Evolutionary conservation across 2,329 filamentous ascomycete genomes (phyloP), one percentile per base, ranked within the genome.

Genomic region (Hymenoscyphus fructigenus): DNA sequence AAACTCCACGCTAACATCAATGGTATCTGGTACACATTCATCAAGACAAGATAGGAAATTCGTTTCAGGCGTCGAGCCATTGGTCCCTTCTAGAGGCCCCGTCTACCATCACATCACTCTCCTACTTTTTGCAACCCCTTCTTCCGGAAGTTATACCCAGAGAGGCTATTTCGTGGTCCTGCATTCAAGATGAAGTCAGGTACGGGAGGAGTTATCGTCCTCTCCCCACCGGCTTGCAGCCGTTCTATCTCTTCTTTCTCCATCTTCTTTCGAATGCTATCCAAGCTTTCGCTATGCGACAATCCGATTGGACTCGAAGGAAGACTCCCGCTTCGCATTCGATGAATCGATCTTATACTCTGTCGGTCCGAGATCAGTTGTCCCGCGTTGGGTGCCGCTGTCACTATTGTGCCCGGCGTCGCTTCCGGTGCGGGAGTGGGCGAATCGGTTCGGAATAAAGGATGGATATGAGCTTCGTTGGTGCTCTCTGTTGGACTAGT

Each of bases 361-460:
- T 79, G 74, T 32, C 79, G 80, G 61, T 85, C 82, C 9, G 82
- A 79, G 55, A 92, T 85, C 20, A 89, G 78, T 69, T 88, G 85
- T 3, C 87, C 90, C 2, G 87, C 88, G 50, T 88, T 84, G 0
- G 90, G 90, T 2, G 90, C 88, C 0, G 90, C 91, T 12, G 87
- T 80, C 59, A 93, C 88, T 17, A 88, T 82, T 0, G 91, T 93
- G 0, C 89, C 88, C 0, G 89, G 87, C 0, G 88, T 90, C 1
- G 84, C 82, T 5, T 85, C 78, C 0, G 90, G 85, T 1, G 89
- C 87, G 7, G 89, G 89, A 1, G 81, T 83, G 0, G 88, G 88
- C 50, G 87, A 90, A 73, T 91, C 89, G 5, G 88, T 88, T 65
- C 91, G 84, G 79, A 93, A 93, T 2, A 93, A 82, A 9, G 91